Conservation (phyloP, 306 rosid genomes). For the Sicyos baderoa region DNA sequence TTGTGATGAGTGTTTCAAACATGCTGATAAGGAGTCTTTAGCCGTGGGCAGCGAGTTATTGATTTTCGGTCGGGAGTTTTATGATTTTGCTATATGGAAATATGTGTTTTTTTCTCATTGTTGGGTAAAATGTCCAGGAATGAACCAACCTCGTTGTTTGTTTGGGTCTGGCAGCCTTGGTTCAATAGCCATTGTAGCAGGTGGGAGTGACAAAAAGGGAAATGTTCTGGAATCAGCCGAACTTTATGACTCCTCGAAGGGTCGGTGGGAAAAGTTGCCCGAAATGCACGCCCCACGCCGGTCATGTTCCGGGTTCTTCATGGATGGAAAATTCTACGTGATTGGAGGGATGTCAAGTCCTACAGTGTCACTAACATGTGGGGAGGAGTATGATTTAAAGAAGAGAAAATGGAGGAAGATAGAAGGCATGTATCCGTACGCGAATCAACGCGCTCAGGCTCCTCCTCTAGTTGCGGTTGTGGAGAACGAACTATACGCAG, state of each 20-base stretch:
- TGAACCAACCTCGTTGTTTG: constrained; percentile 87
- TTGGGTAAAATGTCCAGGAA: constrained; percentile 69
- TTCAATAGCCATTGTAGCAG: constrained; percentile 74
- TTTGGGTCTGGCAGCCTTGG: constrained; percentile 83
- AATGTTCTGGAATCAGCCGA: constrained; percentile 65
- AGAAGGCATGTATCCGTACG: constrained; percentile 78
- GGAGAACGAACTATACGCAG: constrained; percentile 66
- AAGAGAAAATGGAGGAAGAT: constrained; percentile 67
- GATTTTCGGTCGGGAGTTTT: constrained; percentile 77
- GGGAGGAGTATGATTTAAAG: constrained; percentile 76
- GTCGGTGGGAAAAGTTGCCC: constrained; percentile 67
- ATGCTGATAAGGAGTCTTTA: constrained; percentile 89
- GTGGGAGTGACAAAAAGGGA: constrained; percentile 73
- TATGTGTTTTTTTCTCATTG: constrained; percentile 43
- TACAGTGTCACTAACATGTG: constrained; percentile 64
- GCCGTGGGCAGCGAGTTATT: constrained; percentile 72
- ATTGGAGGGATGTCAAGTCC: constrained; percentile 89
- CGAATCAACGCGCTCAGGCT: constrained; percentile 67
- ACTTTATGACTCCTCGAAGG: constrained; percentile 58
- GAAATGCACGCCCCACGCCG: constrained; percentile 78
- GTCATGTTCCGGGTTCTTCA: constrained; percentile 80
- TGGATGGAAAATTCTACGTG: constrained; percentile 79
- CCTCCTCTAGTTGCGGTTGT: constrained; percentile 98
- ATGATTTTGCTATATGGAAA: constrained; percentile 89
- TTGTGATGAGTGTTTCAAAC: constrained; percentile 87